Evolutionary conservation across 352 stramenopile species (phyloP), one percentile per base, ranked within the genome.

Genomic region (Elongisporangium undulatum): DNA sequence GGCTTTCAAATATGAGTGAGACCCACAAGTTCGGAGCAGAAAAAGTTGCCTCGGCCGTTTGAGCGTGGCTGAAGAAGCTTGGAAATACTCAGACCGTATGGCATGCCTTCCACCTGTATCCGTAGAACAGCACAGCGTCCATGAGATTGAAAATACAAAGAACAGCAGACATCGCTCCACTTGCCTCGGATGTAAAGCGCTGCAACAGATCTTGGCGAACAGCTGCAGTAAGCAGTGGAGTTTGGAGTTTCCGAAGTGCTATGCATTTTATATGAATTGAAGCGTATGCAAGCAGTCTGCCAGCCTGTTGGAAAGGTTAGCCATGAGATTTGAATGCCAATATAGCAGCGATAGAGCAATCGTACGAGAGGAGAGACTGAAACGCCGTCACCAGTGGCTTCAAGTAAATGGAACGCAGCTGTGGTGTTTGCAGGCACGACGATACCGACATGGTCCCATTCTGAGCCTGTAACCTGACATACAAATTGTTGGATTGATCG

Each of bases 1-100:
- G 10, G 9, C 17, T 21, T 39, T 19, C 4, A 2, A 50, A 15
- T 22, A 39, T 29, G 17, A 13, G 16, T 13, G 34, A 22, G 24
- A 61, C 70, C 34, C 58, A 90, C 80, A 34, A 90, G 70, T 56
- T 90, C 80, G 0, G 80, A 90, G 70, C 80, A 90, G 48, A 90
- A 90, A 57, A 78, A 90, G 48, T 77, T 68, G 15, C 34, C 55
- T 20, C 53, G 56, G 22, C 49, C 48, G 15, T 49, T 56, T 17
- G 66, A 61, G 39, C 54, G 19, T 55, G 26, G 13, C 12, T 71
- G 69, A 3, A 90, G 61, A 12, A 90, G 53, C 51, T 79, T 82
- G 17, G 65, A 64, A 17, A 90, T 51, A 24, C 69, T 85, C 49
- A 90, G 66, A 12, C 72, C 76, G 64, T 90, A 90, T 9, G 72